Base-by-base conservation (phyloP, 306 rosid genomes). In the Leucaena leucocephala region DNA sequence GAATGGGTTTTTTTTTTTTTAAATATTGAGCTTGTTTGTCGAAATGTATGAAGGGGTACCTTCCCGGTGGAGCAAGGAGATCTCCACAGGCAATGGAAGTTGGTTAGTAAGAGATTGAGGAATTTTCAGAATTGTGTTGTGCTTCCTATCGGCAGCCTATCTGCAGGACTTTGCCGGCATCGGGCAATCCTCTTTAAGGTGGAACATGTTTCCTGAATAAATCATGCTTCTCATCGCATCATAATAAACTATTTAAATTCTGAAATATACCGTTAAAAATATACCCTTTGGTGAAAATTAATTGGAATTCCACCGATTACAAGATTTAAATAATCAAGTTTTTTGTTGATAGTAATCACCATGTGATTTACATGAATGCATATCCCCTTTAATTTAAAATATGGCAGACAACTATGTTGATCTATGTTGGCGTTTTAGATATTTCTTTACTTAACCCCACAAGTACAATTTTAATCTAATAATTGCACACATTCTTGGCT, bases 181-280 rank as follows among this genome's bases (percentile, higher is more conserved):
- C 94, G 99, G 12, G 99, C 99, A n/a, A 82, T 95, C 84, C 97
- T 95, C 71, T 95, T 95, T 87, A 95, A 95, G 98, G 99, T 95
- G 80, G 15, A 68, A 64, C 44, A 62, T 38, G 11, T 52, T 52
- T 77, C 11, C 49, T 43, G 35, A 55, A 75, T 49, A 67, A 33
- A n/a, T 39, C 43, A 38, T 39, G 48, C 71, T 36, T 65, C 27
- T 54, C 59, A 17, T 54, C 9, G 10, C 59, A 54, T 54, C 59
- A 54, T 17, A 27, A 27, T 27, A 27, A 27, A 27, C 1, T 27
- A 27, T 27, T 27, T 27, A 27, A 27, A 27, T 27, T 27, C 27
- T 27, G 27, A 27, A 27, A 27, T 27, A 27, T 27, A 27, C 27
- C 27, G 27, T 27, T 27, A 27, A 54, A 54, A 54, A 43, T 12